These are phyloP conservation scores for Mortierella sp. DNA, from an alignment of 371 early-diverging fungal genomes.

Conservation along the genomic window DNA sequence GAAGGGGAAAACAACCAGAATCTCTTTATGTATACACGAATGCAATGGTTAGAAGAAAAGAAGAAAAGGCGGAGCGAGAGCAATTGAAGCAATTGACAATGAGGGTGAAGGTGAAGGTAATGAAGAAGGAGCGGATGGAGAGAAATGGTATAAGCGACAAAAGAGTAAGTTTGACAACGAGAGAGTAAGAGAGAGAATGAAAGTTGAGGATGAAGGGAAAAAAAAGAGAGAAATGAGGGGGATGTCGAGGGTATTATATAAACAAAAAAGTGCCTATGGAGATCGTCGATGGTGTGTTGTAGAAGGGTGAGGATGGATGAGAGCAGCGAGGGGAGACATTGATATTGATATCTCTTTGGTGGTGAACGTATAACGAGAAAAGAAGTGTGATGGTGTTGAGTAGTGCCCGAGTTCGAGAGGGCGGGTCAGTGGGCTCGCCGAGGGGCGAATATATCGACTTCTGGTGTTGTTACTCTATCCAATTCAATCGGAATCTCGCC, in stretches of 20 bases:
- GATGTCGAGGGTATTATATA: conserved; percentile 11
- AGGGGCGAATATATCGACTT: conserved; percentile 6
- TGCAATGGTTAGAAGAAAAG: not conserved
- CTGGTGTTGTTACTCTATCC: conserved; percentile 26
- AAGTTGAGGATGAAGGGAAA: not conserved
- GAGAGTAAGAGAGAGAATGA: not conserved
- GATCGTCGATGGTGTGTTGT: not conserved
- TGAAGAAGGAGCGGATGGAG: not conserved
- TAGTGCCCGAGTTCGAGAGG: not conserved
- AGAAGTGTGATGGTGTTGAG: not conserved
- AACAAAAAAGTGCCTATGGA: conserved; percentile 1
- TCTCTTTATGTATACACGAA: not conserved
- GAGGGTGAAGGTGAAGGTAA: not conserved
- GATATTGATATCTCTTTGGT: not conserved
- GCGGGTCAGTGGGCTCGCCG: not conserved
- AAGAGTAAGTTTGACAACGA: not conserved
- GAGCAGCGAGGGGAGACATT: not conserved
- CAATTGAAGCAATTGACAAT: not conserved
- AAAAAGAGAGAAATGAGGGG: conserved; percentile 2
- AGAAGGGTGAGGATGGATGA: not conserved
- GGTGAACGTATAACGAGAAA: not conserved
- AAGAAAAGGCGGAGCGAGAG: not conserved
- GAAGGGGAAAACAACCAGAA: not conserved
- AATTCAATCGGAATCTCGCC: conserved; percentile 14
- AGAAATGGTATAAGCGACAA: not conserved